phyloP scores from a whole-genome alignment of 352 stramenopile species.

The Halophytophthora batemanensis region DNA sequence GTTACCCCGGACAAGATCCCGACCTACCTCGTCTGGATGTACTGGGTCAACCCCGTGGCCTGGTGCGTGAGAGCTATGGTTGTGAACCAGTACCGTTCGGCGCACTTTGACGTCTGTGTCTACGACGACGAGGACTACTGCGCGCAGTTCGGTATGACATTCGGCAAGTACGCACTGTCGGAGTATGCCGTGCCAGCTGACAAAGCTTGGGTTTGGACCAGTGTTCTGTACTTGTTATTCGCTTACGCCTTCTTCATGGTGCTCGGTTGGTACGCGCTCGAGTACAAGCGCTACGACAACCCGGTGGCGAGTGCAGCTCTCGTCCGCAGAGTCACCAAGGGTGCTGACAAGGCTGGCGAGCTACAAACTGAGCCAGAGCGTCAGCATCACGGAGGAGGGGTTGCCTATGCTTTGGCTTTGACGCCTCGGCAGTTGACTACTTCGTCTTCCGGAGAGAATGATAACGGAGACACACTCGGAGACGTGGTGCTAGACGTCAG shows the following conservation, averaged over 20 bases:
- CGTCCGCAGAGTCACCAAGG: not conserved
- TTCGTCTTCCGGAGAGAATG: too few species aligned
- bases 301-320: not conserved
- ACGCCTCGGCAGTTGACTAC: not conserved
- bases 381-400: not conserved
- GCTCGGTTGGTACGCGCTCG: constrained; percentile 14
- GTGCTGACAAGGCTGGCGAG: not conserved
- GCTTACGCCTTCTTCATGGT: constrained; percentile 18
- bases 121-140: constrained; percentile 16
- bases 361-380: not conserved
- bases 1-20: constrained; percentile 9
- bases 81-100: constrained; percentile 16
- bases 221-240: constrained; percentile 11
- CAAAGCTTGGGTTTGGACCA: constrained; percentile 15
- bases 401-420: not conserved
- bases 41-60: constrained; percentile 17
- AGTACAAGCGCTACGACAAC: constrained; percentile 22
- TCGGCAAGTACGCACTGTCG: constrained; percentile 12
- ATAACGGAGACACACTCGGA: too few species aligned
- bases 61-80: constrained; percentile 14
- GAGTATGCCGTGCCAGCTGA: constrained; percentile 14
- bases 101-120: constrained; percentile 12
- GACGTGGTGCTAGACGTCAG: too few species aligned
- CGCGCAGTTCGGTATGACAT: constrained; percentile 6
- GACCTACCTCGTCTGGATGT: constrained; percentile 13